phyloP scores from a whole-genome alignment of 805 yeast genomes.

The Pichia ethanolica region DNA sequence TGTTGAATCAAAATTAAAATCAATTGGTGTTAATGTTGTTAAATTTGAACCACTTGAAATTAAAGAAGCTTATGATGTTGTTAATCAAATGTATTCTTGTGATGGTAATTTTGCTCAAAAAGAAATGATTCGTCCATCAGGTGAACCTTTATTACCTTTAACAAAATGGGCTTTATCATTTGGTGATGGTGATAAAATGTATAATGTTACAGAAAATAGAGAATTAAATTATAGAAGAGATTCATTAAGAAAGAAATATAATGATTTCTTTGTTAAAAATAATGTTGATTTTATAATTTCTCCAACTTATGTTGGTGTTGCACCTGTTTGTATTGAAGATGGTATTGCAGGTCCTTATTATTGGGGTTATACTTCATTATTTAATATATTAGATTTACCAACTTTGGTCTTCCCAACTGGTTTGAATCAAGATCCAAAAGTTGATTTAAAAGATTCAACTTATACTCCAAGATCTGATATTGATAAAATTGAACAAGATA shows the following conservation, averaged over 20 bases:
- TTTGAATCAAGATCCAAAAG: constrained; percentile 41
- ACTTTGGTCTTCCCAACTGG: constrained; percentile 59
- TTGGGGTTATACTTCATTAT: constrained; percentile 77
- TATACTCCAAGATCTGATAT: constrained; percentile 37
- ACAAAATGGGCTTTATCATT: constrained; percentile 54
- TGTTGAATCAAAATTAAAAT: constrained; percentile 45
- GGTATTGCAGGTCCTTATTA: constrained; percentile 43
- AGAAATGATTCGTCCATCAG: constrained; percentile 45
- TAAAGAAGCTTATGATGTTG: constrained; percentile 52
- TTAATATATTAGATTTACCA: constrained; percentile 68
- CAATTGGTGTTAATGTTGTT: constrained; percentile 52
- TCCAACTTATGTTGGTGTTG: constrained; percentile 63
- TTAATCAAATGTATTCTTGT: constrained; percentile 46
- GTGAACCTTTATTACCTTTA: constrained; percentile 62
- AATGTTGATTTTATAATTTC: constrained; percentile 59
- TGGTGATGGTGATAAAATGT: constrained; percentile 48
- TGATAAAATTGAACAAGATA: constrained; percentile 41
- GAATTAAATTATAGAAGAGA: constrained; percentile 51
- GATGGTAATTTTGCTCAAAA: constrained; percentile 63
- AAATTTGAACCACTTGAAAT: constrained; percentile 53
- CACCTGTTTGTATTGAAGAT: constrained; percentile 53
- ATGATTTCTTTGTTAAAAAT: constrained; percentile 43
- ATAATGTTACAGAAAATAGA: constrained; percentile 46
- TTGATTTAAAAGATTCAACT: constrained; percentile 40
- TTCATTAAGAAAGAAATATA: constrained; percentile 48